Base-by-base conservation (phyloP, 176 grass and related monocot genomes). In the Eleusine coracana region DNA sequence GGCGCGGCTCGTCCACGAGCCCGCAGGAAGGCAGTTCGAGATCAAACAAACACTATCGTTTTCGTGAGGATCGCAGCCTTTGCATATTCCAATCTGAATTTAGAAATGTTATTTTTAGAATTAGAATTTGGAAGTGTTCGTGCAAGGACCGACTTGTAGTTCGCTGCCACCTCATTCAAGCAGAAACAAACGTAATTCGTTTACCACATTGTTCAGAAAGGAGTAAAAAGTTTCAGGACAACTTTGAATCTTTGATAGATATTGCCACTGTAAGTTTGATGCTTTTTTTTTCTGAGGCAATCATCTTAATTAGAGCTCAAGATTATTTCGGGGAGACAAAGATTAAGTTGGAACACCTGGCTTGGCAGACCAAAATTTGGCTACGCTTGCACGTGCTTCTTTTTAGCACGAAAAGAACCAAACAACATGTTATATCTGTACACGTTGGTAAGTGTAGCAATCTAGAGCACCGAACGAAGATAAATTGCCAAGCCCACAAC, bases 1-100 rank as follows among this genome's bases (percentile, higher is more conserved):
- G n/a, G 6, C 56, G 70, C 54, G 42, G 23, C 66, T 78, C 25
- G 55, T 74, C 86, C 86, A 72, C 86, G 39, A 49, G 39, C 28
- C 31, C 9, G 60, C 40, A n/a, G 5, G 27, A 1, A 13, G 4
- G 50, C 51, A 51, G 31, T 29, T 21, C 46, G 5, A 25, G 45
- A 61, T 20, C 60, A 84, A 55, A 45, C 64, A 25, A 36, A 42
- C 72, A 37, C 66, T 1, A 45, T 45, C 70, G 36, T 85, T 84
- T 55, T 71, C 71, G 48, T 4, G 0, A 16, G 15, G 44, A 67
- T 10, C 44, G 3, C 1, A 4, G 2, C 15, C 16, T 63, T 10
- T 3, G 1, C 12, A 59, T 13, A 20, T 51, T 41, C 29, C 79
- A 39, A 64, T 3, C 17, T 70, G 6, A 63, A 27, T 6, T 61